phyloP scores from a whole-genome alignment of 2,329 filamentous ascomycete species.

The Penicillium sp. region DNA sequence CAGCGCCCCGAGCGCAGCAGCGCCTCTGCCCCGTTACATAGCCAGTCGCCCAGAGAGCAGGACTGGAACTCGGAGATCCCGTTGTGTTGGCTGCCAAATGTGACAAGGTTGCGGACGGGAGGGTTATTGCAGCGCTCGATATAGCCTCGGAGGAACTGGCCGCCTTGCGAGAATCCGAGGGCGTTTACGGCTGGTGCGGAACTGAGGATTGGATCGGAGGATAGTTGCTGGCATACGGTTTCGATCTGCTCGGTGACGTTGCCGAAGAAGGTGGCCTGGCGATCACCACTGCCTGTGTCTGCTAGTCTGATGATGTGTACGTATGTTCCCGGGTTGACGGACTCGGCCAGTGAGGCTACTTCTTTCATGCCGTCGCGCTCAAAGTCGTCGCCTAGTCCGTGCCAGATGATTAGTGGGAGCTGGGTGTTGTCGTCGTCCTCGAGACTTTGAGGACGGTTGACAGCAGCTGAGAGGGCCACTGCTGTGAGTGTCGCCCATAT shows the following conservation, averaged over 20 bases:
- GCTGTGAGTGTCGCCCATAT: constrained; percentile 23
- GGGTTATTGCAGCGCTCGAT: constrained; percentile 82
- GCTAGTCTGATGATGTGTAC: constrained; percentile 77
- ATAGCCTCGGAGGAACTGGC: constrained; percentile 91
- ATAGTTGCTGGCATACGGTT: constrained; percentile 74
- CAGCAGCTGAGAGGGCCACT: constrained; percentile 17
- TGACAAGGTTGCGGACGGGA: constrained; percentile 75
- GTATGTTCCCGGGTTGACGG: constrained; percentile 77
- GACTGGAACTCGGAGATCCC: constrained; percentile 81
- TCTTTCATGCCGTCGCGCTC: constrained; percentile 71
- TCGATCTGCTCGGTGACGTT: constrained; percentile 80
- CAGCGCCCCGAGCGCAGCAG: constrained; percentile 80
- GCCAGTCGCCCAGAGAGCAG: constrained; percentile 70
- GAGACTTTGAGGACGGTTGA: constrained; percentile 17
- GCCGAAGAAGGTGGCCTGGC: constrained; percentile 84
- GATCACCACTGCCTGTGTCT: constrained; percentile 67
- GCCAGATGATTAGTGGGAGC: constrained; percentile 92
- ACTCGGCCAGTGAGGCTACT: constrained; percentile 70
- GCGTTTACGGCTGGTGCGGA: constrained; percentile 84
- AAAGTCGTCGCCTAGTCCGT: constrained; percentile 71
- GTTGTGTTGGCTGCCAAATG: constrained; percentile 89
- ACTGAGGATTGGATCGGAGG: constrained; percentile 74
- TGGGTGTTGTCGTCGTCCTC: constrained; percentile 47
- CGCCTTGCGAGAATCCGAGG: constrained; percentile 92
- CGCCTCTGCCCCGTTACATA: constrained; percentile 79